phyloP scores from a whole-genome alignment of 2,329 filamentous ascomycete genomes.

The Pseudocercospora cruenta region DNA sequence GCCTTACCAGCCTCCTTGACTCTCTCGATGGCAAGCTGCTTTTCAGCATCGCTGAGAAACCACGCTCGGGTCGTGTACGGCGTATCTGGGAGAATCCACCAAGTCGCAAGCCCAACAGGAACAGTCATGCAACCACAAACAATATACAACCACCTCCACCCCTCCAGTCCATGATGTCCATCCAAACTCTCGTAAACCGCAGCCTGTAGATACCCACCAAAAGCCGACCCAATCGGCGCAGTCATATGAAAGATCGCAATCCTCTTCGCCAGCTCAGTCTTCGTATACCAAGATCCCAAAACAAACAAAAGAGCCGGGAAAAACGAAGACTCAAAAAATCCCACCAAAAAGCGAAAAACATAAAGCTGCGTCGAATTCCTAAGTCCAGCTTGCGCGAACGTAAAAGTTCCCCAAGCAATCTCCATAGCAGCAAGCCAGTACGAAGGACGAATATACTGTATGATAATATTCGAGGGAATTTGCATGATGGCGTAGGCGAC shows the following conservation, averaged over 20 bases:
- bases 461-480: slow-evolving; percentile 9
- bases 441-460: slow-evolving; percentile 10
- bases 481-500: slow-evolving; percentile 9
- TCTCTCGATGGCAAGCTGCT: slow-evolving; percentile 13
- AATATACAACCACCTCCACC: slow-evolving; percentile 23
- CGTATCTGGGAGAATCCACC: slow-evolving; percentile 57
- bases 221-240: slow-evolving; percentile 14
- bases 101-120: slow-evolving; percentile 56
- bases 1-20: slow-evolving; percentile 16
- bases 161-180: slow-evolving; percentile 13
- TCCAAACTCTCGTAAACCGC: slow-evolving; percentile 17
- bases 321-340: slow-evolving; percentile 16
- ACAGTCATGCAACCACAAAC: slow-evolving; percentile 58
- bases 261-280: slow-evolving; percentile 16
- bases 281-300: slow-evolving; percentile 22
- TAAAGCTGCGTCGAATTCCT: slow-evolving; percentile 17
- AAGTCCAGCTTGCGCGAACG: slow-evolving; percentile 18
- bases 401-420: slow-evolving; percentile 9
- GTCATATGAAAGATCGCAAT: slow-evolving; percentile 20
- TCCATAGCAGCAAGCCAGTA: slow-evolving; percentile 11
- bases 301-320: slow-evolving; percentile 14
- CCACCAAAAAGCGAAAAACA: slow-evolving; percentile 16
- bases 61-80: slow-evolving; percentile 21
- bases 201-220: slow-evolving; percentile 16
- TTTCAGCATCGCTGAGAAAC: slow-evolving; percentile 17